Conservation (phyloP, 768 basidiomycete genomes). For the Russula griseocarnosa region DNA sequence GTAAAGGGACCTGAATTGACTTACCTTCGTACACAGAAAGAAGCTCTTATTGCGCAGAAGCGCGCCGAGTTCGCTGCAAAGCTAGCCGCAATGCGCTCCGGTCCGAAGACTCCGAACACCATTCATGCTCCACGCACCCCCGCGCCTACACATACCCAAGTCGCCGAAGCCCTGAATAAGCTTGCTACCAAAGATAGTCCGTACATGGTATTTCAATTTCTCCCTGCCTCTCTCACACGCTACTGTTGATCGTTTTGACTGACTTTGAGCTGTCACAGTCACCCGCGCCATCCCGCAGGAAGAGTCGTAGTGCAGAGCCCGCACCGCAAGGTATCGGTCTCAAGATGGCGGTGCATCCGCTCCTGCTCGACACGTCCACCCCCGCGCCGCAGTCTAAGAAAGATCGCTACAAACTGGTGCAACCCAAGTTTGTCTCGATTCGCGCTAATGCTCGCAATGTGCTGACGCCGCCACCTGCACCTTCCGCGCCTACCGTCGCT, state of each 20-base stretch:
- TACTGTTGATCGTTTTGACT: neutral
- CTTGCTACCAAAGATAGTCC: constrained; percentile 77
- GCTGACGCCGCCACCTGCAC: constrained; percentile 53
- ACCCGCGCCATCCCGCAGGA: constrained; percentile 52
- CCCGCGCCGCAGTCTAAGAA: constrained; percentile 69
- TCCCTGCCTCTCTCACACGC: neutral
- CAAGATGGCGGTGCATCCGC: constrained; percentile 87
- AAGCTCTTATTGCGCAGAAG: constrained; percentile 76
- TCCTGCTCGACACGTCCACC: constrained; percentile 67
- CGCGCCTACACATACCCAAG: constrained; percentile 39
- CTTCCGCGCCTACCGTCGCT: constrained; percentile 36
- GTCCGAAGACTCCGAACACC: constrained; percentile 15
- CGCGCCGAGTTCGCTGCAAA: constrained; percentile 83
- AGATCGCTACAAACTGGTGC: constrained; percentile 96
- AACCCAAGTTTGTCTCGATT: constrained; percentile 96
- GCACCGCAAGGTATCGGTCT: constrained; percentile 77
- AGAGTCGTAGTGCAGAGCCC: constrained; percentile 52
- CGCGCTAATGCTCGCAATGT: constrained; percentile 81
- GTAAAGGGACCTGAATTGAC: constrained; percentile 8
- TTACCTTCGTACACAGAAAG: constrained; percentile 32
- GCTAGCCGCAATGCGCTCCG: constrained; percentile 52
- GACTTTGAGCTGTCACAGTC: constrained; percentile 38
- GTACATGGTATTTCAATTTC: constrained; percentile 62
- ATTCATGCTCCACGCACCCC: constrained; percentile 33
- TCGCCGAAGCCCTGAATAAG: constrained; percentile 77